A percentile compares a stretch with the other conserved stretches of the same genome.
Conservation (phyloP, 331 rosid genomes). For the Quercus lobata region DNA sequence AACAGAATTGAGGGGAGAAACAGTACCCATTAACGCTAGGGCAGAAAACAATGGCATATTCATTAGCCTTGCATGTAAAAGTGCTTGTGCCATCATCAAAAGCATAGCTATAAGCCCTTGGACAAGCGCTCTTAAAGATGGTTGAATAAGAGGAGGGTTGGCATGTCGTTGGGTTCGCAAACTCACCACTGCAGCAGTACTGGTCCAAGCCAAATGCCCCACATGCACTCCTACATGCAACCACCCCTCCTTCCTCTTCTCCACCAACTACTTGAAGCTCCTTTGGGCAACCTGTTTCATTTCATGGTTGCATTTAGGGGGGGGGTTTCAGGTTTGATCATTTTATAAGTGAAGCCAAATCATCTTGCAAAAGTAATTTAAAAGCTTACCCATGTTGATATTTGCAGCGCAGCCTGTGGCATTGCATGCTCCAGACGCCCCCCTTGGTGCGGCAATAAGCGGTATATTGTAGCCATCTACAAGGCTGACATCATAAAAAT, state of each 20-base stretch:
- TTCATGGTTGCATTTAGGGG: not conserved
- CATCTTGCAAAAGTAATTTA: not conserved
- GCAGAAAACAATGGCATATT: slow-evolving; percentile 66
- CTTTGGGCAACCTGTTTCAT: slow-evolving; percentile 71
- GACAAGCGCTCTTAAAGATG: slow-evolving; percentile 78
- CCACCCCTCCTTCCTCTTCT: slow-evolving; percentile 40
- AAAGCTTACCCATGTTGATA: slow-evolving; percentile 56
- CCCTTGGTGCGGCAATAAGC: slow-evolving; percentile 52
- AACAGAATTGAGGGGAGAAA: not conserved
- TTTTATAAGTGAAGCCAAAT: not conserved
- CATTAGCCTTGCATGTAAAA: slow-evolving; percentile 76
- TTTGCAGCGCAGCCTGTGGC: slow-evolving; percentile 79
- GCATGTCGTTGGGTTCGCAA: slow-evolving; percentile 73
- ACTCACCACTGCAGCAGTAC: slow-evolving; percentile 75
- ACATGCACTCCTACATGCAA: slow-evolving; percentile 80
- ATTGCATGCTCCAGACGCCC: slow-evolving; percentile 61
- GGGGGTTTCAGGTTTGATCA: not conserved
- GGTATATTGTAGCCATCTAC: slow-evolving; percentile 93
- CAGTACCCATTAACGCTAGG: slow-evolving; percentile 42
- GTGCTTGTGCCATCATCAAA: slow-evolving; percentile 82
- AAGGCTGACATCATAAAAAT: slow-evolving; percentile 79
- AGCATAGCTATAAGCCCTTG: slow-evolving; percentile 85
- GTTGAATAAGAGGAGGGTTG: slow-evolving; percentile 62
- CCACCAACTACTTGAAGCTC: slow-evolving; percentile 80
- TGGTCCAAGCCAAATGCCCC: slow-evolving; percentile 64